Evolutionary conservation across 768 basidiomycete genomes (phyloP).

Genomic region (Tulasnella sp.): DNA sequence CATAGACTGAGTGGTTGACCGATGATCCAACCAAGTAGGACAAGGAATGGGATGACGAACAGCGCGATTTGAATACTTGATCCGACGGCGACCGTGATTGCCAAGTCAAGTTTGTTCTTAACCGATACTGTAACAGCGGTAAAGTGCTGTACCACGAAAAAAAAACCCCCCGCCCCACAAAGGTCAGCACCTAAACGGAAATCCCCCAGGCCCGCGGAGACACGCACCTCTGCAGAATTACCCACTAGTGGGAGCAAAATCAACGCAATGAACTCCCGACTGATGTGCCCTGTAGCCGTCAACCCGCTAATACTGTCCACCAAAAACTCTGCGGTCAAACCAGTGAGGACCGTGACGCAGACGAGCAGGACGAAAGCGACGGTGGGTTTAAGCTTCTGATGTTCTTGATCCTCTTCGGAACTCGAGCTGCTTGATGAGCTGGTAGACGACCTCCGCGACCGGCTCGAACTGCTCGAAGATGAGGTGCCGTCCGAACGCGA

Average conservation of each 20-base stretch:
- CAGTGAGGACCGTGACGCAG: conserved; percentile 48
- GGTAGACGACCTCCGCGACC: neutral
- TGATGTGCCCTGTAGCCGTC: conserved; percentile 45
- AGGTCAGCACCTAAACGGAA: conserved; percentile 39
- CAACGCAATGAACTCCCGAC: conserved; percentile 73
- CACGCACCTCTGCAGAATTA: conserved; percentile 55
- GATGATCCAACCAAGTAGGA: conserved; percentile 24
- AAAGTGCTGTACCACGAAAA: conserved; percentile 47
- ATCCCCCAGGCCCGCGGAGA: too few species aligned
- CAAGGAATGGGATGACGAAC: conserved; percentile 64
- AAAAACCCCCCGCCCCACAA: too few species aligned
- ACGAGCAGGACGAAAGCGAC: conserved; percentile 55
- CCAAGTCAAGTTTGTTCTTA: conserved; percentile 79
- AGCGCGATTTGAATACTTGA: conserved; percentile 57
- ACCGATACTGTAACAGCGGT: conserved; percentile 73
- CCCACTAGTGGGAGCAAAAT: conserved; percentile 91
- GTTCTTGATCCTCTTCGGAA: conserved; percentile 44
- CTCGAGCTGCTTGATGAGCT: conserved; percentile 8
- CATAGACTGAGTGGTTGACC: conserved; percentile 56
- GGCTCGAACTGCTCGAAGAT: neutral
- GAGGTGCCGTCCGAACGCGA: neutral
- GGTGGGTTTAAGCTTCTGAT: conserved; percentile 47
- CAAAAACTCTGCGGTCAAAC: conserved; percentile 55
- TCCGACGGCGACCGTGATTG: conserved; percentile 81
- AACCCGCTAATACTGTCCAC: conserved; percentile 70